These are phyloP conservation scores for Fusarium sp. DNA, from an alignment of 2,329 filamentous ascomycete species.

Conservation along the genomic window DNA sequence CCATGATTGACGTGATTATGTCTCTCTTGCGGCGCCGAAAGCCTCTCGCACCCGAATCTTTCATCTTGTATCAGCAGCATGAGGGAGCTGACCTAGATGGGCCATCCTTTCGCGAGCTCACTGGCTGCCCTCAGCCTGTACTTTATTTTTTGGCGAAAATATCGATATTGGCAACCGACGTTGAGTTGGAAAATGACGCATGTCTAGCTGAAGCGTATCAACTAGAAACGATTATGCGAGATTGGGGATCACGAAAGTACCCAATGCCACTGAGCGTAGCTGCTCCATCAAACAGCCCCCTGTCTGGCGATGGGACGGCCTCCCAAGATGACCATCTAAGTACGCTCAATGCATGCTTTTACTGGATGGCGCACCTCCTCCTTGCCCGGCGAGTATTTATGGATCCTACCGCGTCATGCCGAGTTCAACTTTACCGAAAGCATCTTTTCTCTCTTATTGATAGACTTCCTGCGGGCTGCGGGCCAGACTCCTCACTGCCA, in stretches of 20 bases:
- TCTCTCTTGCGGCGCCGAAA: neutral
- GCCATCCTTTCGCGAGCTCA: neutral
- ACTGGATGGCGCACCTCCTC: neutral
- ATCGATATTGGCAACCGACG: no score
- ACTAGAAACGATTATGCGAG: neutral
- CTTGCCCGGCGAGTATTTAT: neutral
- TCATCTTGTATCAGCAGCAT: neutral
- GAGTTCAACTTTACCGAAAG: neutral
- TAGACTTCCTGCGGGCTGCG: neutral
- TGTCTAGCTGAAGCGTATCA: neutral
- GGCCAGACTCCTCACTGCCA: neutral
- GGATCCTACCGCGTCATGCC: neutral
- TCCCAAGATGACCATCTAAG: neutral
- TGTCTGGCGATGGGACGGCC: accelerated
- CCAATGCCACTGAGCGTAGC: neutral
- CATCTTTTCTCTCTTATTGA: neutral
- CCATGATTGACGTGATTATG: neutral
- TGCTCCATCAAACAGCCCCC: neutral
- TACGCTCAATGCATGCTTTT: neutral
- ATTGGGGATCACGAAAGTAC: neutral
- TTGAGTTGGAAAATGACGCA: neutral
- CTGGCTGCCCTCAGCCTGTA: neutral
- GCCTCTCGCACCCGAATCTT: neutral
- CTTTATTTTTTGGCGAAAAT: neutral
- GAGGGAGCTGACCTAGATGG: neutral